phyloP scores from a whole-genome alignment of 805 yeast species.

The Candida multigemmis region DNA sequence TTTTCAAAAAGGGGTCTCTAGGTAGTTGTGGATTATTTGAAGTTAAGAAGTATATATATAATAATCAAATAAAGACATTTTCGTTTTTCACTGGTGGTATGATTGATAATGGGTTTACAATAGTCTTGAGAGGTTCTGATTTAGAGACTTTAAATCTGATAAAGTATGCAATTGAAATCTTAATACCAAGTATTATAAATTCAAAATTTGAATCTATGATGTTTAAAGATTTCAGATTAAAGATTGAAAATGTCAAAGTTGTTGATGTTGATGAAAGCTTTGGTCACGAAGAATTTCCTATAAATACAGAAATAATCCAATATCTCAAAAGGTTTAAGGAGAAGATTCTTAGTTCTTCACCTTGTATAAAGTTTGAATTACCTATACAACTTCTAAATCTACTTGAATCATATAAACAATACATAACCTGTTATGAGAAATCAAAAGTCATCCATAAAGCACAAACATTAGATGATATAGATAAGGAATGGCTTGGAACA shows the following conservation, averaged over 20 bases:
- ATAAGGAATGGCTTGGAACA: constrained; percentile 14
- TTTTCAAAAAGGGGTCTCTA: constrained; percentile 46
- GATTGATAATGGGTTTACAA: constrained; percentile 67
- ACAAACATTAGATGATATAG: constrained; percentile 16
- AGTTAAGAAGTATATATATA: constrained; percentile 54
- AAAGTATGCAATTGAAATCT: constrained; percentile 71
- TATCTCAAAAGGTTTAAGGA: constrained; percentile 30
- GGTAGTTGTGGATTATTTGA: constrained; percentile 73
- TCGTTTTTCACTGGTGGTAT: constrained; percentile 76
- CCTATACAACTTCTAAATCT: constrained; percentile 58
- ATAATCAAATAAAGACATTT: constrained; percentile 55
- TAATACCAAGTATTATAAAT: constrained; percentile 73
- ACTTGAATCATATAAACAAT: constrained; percentile 38
- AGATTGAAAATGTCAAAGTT: constrained; percentile 5
- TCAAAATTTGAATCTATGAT: constrained; percentile 54
- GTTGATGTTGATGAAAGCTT: constrained; percentile 7
- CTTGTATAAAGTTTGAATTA: constrained; percentile 64
- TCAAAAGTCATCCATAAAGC: constrained; percentile 11
- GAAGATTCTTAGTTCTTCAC: constrained; percentile 73
- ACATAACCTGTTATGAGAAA: constrained; percentile 11
- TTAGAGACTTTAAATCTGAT: constrained; percentile 52
- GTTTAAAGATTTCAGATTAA: constrained; percentile 10
- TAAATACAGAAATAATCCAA: constrained; percentile 21
- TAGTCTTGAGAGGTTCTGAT: constrained; percentile 76
- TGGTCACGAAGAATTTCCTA: constrained; percentile 13